Percentiles rank a stretch among this genome's conserved stretches.
phyloP scores from a whole-genome alignment of 2,329 filamentous ascomycete species.

The Pseudogymnoascus sp. region DNA sequence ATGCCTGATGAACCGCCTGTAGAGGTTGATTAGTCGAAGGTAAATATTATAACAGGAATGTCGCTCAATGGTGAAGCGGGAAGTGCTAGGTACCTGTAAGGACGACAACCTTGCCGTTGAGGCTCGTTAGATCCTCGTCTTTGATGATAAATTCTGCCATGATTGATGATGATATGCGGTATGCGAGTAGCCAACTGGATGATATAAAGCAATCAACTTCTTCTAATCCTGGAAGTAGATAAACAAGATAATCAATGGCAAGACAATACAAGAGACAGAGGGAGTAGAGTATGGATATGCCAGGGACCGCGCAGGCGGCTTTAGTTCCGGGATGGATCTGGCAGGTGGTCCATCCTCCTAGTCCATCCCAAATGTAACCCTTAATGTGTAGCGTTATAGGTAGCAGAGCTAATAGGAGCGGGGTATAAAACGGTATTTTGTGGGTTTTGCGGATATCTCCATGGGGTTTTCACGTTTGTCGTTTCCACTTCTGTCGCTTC shows the following conservation, averaged over 20 bases:
- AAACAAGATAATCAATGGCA: slow-evolving; percentile 3
- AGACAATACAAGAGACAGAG: slow-evolving; percentile 1
- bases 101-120: slow-evolving; percentile 45
- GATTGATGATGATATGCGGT: slow-evolving; percentile 15
- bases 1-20: slow-evolving; percentile 53
- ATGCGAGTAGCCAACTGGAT: not conserved
- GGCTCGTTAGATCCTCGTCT: slow-evolving; percentile 35
- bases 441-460: not conserved
- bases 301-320: not conserved
- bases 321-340: slow-evolving; percentile 17
- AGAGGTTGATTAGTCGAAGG: slow-evolving; percentile 12
- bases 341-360: slow-evolving; percentile 21
- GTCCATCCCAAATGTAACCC: not conserved
- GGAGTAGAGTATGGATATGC: slow-evolving; percentile 8
- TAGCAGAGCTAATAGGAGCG: not conserved
- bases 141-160: slow-evolving; percentile 42
- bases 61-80: not conserved
- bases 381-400: not conserved
- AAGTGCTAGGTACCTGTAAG: slow-evolving; percentile 39
- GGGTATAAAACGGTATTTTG: slow-evolving; percentile 8
- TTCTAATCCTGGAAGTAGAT: slow-evolving; percentile 12
- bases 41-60: slow-evolving; percentile 7
- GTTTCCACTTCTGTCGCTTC: not conserved
- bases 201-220: slow-evolving; percentile 11
- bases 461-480: not conserved